Evolutionary conservation across 805 yeast species (phyloP).

Genomic region (Candida peoriensis): DNA sequence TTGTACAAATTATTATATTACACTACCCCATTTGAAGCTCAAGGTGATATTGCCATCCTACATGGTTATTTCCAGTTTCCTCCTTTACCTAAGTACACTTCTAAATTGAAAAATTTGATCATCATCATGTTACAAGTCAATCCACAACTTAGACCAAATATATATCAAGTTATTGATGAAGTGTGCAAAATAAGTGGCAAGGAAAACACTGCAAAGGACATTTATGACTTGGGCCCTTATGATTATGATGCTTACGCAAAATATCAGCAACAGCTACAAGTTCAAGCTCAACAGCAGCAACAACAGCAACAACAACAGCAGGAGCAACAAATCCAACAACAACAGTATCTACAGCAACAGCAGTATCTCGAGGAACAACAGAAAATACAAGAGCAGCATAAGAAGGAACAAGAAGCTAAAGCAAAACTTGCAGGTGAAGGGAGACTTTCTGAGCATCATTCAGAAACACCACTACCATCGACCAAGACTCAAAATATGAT

Average conservation of each 20-base stretch:
- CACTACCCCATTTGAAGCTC: slow-evolving; percentile 87
- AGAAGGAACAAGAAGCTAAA: neutral
- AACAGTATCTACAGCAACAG: slow-evolving; percentile 14
- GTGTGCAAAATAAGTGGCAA: slow-evolving; percentile 56
- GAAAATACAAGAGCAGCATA: slow-evolving; percentile 10
- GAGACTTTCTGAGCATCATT: slow-evolving; percentile 1
- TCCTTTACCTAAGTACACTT: slow-evolving; percentile 59
- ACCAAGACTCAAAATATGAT: slow-evolving; percentile 5
- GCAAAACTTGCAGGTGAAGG: neutral
- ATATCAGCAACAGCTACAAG: slow-evolving; percentile 36
- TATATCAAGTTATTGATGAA: slow-evolving; percentile 69
- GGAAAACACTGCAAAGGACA: slow-evolving; percentile 40
- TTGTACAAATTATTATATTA: slow-evolving; percentile 86
- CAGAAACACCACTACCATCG: neutral
- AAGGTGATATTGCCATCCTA: slow-evolving; percentile 80
- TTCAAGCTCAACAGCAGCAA: slow-evolving; percentile 37
- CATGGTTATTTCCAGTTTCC: slow-evolving; percentile 83
- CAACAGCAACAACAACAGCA: slow-evolving; percentile 19
- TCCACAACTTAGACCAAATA: slow-evolving; percentile 79
- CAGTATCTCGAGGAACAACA: slow-evolving; percentile 16
- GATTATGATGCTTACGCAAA: slow-evolving; percentile 50
- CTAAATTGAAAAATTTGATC: slow-evolving; percentile 68
- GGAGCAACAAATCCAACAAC: slow-evolving; percentile 16
- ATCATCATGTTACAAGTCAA: slow-evolving; percentile 77
- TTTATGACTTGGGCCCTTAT: slow-evolving; percentile 44